Base-by-base conservation (phyloP, 179 eudicot genomes). In the Silene noctiflora region DNA sequence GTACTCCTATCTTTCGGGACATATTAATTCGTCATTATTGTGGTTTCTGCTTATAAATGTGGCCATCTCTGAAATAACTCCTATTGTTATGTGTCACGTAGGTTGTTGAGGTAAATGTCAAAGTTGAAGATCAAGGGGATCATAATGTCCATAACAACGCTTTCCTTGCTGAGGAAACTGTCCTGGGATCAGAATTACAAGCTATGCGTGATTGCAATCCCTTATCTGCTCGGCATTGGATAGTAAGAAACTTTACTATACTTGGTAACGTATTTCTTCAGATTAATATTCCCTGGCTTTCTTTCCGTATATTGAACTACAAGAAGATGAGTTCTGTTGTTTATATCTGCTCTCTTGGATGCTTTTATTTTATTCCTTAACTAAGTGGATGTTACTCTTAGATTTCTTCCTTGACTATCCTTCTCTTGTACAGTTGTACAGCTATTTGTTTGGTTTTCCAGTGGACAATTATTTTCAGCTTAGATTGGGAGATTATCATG, bases 41-140 rank as follows among this genome's bases (percentile, higher is more conserved):
- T 3, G 44, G 39, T 51, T 35, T 64, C 14, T 63, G 20, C 25
- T 69, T 31, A 27, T 27, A 4, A 33, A 25, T 29, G 4, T 67
- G 14, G 24, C 7, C 60, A 55, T 67, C 48, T 21, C 35, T n/a
- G 46, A 39, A 46, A 11, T 74, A 14, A 22, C 51, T n/a, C 51
- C 46, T 61, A 1, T 46, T 27, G 7, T 71, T 2, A 25, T 11
- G 53, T 1, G 5, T 17, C 29, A 20, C 7, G 16, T 69, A 94
- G 98, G 97, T 92, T 84, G 96, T 88, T 80, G 98, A 94, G 88
- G 85, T 92, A 79, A 90, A 94, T 82, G 94, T 90, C 79, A 91
- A 83, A 86, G 92, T 91, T 73, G 98, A 91, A 72, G 96, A 86
- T 65, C 96, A 92, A n/a, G 96, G 98, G 35, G 84, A 89, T 71